These are phyloP conservation scores for Amanita inopinata DNA, from an alignment of 768 basidiomycete species.

Conservation along the genomic window DNA sequence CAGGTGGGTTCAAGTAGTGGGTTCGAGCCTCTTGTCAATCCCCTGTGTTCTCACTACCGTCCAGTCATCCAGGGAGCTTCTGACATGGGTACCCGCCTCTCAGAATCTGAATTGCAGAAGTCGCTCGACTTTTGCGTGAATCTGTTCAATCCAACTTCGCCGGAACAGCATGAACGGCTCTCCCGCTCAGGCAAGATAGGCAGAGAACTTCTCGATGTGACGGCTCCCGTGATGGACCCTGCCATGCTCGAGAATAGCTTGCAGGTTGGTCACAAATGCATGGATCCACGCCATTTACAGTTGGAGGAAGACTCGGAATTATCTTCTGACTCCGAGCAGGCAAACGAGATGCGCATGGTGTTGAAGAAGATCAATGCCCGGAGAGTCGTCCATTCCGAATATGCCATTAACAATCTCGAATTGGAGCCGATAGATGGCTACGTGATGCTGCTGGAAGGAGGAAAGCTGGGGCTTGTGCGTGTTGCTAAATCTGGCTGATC, in stretches of 20 bases:
- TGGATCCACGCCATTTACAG: conserved; percentile 14
- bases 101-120: conserved; percentile 63
- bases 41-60: conserved; percentile 1
- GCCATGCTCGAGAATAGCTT: conserved; percentile 27
- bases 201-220: conserved; percentile 43
- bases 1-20: conserved; percentile 29
- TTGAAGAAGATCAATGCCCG: conserved; percentile 63
- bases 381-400: conserved; percentile 59
- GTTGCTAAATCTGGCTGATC: background rate
- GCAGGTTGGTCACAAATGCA: conserved; percentile 15
- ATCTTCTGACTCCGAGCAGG: conserved; percentile 25
- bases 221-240: conserved; percentile 37
- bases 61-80: conserved; percentile 74
- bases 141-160: conserved; percentile 60
- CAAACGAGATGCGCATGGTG: conserved; percentile 39
- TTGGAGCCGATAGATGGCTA: conserved; percentile 51
- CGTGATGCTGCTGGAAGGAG: conserved; percentile 44
- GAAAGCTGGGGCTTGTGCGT: conserved; percentile 41
- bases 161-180: conserved; percentile 44
- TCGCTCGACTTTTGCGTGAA: conserved; percentile 73
- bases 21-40: background rate
- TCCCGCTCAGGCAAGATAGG: conserved; percentile 17
- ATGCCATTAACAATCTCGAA: conserved; percentile 59
- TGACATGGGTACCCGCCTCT: conserved; percentile 63
- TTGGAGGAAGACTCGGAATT: conserved; percentile 8